phyloP scores from a whole-genome alignment of 164 flowering plant genomes.

The Sedum album region DNA sequence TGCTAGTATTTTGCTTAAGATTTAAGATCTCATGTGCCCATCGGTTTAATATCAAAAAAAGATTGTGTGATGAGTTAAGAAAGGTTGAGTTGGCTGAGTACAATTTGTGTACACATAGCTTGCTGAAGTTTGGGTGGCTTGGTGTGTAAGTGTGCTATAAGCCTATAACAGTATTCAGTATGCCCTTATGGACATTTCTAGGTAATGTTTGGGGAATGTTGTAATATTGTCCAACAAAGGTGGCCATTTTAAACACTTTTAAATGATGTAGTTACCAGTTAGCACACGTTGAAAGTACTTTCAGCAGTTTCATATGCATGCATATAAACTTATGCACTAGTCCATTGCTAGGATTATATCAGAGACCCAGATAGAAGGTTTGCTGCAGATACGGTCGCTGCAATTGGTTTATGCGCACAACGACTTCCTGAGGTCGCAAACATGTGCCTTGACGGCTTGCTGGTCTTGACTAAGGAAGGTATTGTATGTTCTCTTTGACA shows the following conservation, averaged over 20 bases:
- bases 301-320: constrained; percentile 12
- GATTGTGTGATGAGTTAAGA: background rate
- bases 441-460: constrained; percentile 68
- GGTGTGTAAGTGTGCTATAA: too few relatives aligned
- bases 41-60: background rate
- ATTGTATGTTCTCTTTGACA: background rate
- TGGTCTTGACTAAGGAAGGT: constrained; percentile 65
- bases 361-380: constrained; percentile 89
- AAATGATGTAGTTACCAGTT: background rate
- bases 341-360: constrained; percentile 73
- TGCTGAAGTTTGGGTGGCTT: too few relatives aligned
- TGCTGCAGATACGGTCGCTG: constrained; percentile 91
- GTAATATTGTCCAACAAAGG: background rate
- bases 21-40: background rate
- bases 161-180: background rate
- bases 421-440: constrained; percentile 56
- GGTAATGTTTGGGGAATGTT: background rate
- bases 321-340: constrained; percentile 35
- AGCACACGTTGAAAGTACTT: background rate
- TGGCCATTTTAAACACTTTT: background rate
- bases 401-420: constrained; percentile 84
- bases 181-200: background rate
- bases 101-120: background rate
- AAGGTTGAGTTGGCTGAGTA: background rate
- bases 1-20: background rate